phyloP scores from a whole-genome alignment of 176 grass and related monocot species.

The Tuctoria greenei region DNA sequence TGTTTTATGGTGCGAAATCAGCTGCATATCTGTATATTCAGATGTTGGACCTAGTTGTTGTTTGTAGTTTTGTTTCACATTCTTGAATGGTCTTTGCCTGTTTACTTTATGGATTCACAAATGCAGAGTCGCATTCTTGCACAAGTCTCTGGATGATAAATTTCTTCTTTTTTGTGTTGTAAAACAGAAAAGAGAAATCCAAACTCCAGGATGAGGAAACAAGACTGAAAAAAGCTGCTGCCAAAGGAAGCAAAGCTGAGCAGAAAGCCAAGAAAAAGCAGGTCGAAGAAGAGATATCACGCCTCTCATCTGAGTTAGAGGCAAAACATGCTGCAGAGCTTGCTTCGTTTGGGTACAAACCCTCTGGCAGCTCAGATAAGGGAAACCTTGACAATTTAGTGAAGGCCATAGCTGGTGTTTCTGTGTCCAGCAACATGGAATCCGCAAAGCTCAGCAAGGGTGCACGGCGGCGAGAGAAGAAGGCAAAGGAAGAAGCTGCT shows the following conservation, averaged over 20 bases:
- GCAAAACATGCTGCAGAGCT: constrained; percentile 68
- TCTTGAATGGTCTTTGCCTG: constrained; percentile 20
- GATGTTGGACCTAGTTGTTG: neutral
- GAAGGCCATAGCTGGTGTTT: constrained; percentile 85
- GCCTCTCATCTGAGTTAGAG: constrained; percentile 63
- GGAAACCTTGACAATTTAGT: constrained; percentile 71
- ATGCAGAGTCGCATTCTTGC: neutral
- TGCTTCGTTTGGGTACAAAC: constrained; percentile 75
- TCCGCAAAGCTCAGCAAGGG: constrained; percentile 67
- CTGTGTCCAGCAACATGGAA: constrained; percentile 48
- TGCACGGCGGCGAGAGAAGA: constrained; percentile 58
- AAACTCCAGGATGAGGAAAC: constrained; percentile 88
- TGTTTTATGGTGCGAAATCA: neutral
- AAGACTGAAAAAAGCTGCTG: constrained; percentile 80
- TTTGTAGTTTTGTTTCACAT: constrained; percentile 17
- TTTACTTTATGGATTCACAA: constrained; percentile 16
- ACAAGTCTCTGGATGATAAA: constrained; percentile 10
- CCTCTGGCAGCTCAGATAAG: constrained; percentile 45
- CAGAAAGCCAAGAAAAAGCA: constrained; percentile 98
- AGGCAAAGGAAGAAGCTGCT: constrained; percentile 87
- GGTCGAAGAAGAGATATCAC: constrained; percentile 78
- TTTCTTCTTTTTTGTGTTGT: neutral
- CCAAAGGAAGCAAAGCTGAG: constrained; percentile 96
- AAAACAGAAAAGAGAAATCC: constrained; percentile 72
- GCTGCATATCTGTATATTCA: neutral